Evolutionary conservation across 768 basidiomycete genomes (phyloP).

Genomic region (Kwoniella shandongensis): DNA sequence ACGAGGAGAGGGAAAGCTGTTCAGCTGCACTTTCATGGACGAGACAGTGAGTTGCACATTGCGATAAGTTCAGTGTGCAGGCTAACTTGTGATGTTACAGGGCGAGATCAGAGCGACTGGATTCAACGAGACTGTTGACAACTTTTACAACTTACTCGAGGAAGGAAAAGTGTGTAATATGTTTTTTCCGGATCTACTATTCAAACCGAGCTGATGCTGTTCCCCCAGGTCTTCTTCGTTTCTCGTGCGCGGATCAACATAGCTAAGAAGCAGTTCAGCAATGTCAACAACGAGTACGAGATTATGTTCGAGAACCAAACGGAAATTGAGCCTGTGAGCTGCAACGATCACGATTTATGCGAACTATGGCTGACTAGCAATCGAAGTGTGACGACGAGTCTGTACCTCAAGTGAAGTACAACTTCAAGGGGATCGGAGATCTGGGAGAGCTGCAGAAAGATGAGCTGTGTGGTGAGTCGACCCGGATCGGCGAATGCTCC

Average conservation of each 20-base stretch:
- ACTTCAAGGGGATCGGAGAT: constrained; percentile 67
- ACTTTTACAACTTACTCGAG: constrained; percentile 76
- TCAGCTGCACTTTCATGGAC: constrained; percentile 90
- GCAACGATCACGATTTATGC: background rate
- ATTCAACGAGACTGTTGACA: constrained; percentile 82
- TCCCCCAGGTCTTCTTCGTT: constrained; percentile 70
- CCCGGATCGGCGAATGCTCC: background rate
- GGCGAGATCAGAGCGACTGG: constrained; percentile 77
- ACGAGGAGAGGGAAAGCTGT: constrained; percentile 90
- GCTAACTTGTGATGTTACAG: constrained; percentile 54
- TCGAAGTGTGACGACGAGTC: constrained; percentile 85
- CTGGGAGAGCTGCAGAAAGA: constrained; percentile 72
- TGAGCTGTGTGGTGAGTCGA: constrained; percentile 69
- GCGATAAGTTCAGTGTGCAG: background rate
- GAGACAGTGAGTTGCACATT: constrained; percentile 65
- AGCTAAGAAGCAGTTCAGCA: constrained; percentile 95
- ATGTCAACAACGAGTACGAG: constrained; percentile 88
- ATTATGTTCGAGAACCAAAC: constrained; percentile 79
- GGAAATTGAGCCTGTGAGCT: constrained; percentile 72
- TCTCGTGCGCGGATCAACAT: constrained; percentile 89
- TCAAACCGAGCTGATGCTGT: background rate
- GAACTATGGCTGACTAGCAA: constrained; percentile 19
- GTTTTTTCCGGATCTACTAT: background rate
- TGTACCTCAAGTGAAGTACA: constrained; percentile 80
- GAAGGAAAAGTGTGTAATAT: constrained; percentile 65